Evolutionary conservation across 1,284 basidiomycete species (phyloP), one percentile per base, ranked within the genome.

Genomic region (Ceratobasidium theobromae): DNA sequence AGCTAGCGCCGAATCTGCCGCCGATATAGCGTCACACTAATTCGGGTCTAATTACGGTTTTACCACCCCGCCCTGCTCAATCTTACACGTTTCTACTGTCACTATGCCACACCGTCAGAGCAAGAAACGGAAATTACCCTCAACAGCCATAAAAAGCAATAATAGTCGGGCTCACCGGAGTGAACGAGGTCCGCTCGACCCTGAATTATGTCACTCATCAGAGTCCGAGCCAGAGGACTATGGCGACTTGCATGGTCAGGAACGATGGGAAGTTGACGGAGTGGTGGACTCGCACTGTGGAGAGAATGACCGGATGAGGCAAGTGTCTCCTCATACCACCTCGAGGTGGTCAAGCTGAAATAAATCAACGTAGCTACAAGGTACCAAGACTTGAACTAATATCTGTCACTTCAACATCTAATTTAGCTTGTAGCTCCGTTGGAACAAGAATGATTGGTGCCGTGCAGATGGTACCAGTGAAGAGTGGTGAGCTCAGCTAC

Each of bases 231-330:
- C 49, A 28, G 60, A 64, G 33, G 60, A 64, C 40, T 64, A 64
- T 35, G 60, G 60, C 18, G 38, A 64, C 23, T 30, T 64, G 11
- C 28, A 51, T 38, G 49, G 35, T 6, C 33, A 64, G 60, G 60
- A 64, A 52, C 49, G 38, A 16, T 64, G 60, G 60, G 38, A 62
- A 28, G 38, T 64, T 28, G 60, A 64, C 30, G 60, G 60, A 1
- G 49, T 64, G 6, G 16, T 53, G 1, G 60, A 64, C 51, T 64
- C 60, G 18, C 60, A 64, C 27, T 49, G 49, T 25, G 60, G 60
- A 25, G 60, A 64, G 51, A 64, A 64, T 38, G 60, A 53, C 43
- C 60, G 60, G 27, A 64, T 64, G 60, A 64, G 60, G 60, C 53
- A 21, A 11, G 49, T 64, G 18, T 14, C 9, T 30, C 6, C 16